Conservation (phyloP, 1,284 basidiomycete genomes). For the Bondarzewia mesenterica region DNA sequence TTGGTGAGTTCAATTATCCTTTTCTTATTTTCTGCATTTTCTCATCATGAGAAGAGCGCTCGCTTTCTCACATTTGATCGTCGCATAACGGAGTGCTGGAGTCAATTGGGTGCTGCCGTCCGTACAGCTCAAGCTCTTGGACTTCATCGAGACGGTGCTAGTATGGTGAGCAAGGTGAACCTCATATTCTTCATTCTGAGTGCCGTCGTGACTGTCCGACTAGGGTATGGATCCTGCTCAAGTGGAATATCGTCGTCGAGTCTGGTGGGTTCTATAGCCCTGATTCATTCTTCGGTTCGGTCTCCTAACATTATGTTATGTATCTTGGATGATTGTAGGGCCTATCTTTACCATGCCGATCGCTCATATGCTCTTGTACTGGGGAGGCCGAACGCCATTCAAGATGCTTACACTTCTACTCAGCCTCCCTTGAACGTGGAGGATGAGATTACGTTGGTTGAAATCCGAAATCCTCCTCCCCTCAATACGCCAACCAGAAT, state of each 20-base stretch:
- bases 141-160: conserved; percentile 85
- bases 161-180: conserved; percentile 47
- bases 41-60: conserved; percentile 63
- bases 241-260: conserved; percentile 83
- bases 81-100: conserved; percentile 92
- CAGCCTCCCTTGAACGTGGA: conserved; percentile 81
- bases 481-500: conserved; percentile 72
- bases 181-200: background rate
- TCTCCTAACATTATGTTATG: no score
- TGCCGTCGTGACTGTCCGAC: conserved; percentile 3
- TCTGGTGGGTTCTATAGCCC: conserved; percentile 52
- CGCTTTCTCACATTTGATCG: conserved; percentile 87
- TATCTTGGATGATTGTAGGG: conserved; percentile 37
- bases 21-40: no score
- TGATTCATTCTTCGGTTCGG: conserved; percentile 1
- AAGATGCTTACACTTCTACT: conserved; percentile 81
- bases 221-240: conserved; percentile 71
- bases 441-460: conserved; percentile 44
- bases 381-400: conserved; percentile 83
- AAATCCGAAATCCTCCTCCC: conserved; percentile 39
- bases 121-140: conserved; percentile 92
- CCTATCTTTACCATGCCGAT: conserved; percentile 90
- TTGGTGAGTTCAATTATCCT: conserved; percentile 46
- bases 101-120: conserved; percentile 86
- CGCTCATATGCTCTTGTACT: conserved; percentile 87